Base-by-base conservation (phyloP, 1,139 yeast species). In the Pichia sp. region DNA sequence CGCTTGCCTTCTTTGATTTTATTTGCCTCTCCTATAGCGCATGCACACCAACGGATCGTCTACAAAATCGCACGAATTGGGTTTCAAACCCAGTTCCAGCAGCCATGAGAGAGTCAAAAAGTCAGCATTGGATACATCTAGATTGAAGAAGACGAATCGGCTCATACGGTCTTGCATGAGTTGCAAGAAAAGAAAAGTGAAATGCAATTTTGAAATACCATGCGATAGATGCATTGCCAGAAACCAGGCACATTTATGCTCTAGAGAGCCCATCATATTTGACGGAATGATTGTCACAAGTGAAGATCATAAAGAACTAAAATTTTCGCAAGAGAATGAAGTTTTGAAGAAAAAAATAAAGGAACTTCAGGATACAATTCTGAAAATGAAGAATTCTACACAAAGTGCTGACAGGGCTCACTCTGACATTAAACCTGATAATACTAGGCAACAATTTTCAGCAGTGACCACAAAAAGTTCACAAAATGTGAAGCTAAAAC, bases 191-290 rank as follows among this genome's bases (percentile, higher is more conserved):
- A 46, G 60, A 23, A 47, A 57, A 34, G 61, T 59, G 13, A 59
- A 56, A 36, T 59, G 64, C 36, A 55, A 59, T 36, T 55, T 56
- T 40, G 49, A 56, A 37, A 48, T 58, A 3, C 64, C 64, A 1
- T 59, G 64, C 40, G 55, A 57, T 42, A 48, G 53, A 6, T 59
- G 63, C 33, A 55, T 57, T 10, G 44, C 47, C 9, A 37, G 62
- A 33, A 55, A 56, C 22, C 40, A 50, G 32, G 58, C 50, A 3
- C 55, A 51, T 37, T 30, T 52, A 17, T 55, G 59, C 33, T 38
- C 50, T 7, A 40, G 55, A 27, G 59, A 55, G 35, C 56, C 58
- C 1, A 39, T 52, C 2, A 45, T 53, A 1, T 53, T 52, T 13
- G 56, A 50, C 34, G 58, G 58, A 2, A 24, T 52, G 20, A 28